Percentiles rank a stretch among this genome's conserved stretches.
phyloP scores from a whole-genome alignment of 352 stramenopile genomes.

The Pythium aquatile region DNA sequence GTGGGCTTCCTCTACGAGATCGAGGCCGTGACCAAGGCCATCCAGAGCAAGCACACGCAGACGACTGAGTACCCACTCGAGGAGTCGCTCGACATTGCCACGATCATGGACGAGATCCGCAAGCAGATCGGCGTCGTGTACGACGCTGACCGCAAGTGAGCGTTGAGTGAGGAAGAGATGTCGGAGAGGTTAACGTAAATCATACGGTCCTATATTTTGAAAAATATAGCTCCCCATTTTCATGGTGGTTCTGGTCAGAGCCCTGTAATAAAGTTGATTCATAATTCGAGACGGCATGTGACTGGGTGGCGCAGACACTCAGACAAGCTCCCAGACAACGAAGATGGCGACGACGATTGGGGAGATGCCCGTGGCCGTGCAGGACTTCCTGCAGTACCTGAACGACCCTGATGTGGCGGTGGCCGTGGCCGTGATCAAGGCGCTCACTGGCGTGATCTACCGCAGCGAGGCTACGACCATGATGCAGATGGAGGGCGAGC shows the following conservation, averaged over 20 bases:
- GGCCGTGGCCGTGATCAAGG: constrained; percentile 93
- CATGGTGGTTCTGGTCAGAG: not conserved
- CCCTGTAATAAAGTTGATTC: constrained; percentile 29
- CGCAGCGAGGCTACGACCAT: constrained; percentile 92
- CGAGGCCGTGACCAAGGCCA: constrained; percentile 55
- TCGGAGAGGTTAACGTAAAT: not conserved
- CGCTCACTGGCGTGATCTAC: constrained; percentile 90
- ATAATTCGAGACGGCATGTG: not conserved
- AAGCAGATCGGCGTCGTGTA: constrained; percentile 58
- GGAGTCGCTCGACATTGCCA: constrained; percentile 61
- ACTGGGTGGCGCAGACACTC: constrained; percentile 13
- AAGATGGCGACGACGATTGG: constrained; percentile 5
- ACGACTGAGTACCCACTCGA: constrained; percentile 51
- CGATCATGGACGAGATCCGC: constrained; percentile 78
- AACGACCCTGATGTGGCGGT: constrained; percentile 82
- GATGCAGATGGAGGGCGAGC: constrained; percentile 94
- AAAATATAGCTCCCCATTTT: not conserved
- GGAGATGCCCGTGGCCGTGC: constrained; percentile 43
- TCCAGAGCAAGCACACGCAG: constrained; percentile 49
- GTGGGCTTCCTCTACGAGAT: constrained; percentile 82
- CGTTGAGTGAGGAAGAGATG: not conserved
- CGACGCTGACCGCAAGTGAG: constrained; percentile 30
- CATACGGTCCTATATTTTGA: constrained; percentile 13
- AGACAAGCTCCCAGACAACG: not conserved
- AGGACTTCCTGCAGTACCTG: constrained; percentile 73